Conservation (phyloP, 441 rosid species). For the Croton setiger region DNA sequence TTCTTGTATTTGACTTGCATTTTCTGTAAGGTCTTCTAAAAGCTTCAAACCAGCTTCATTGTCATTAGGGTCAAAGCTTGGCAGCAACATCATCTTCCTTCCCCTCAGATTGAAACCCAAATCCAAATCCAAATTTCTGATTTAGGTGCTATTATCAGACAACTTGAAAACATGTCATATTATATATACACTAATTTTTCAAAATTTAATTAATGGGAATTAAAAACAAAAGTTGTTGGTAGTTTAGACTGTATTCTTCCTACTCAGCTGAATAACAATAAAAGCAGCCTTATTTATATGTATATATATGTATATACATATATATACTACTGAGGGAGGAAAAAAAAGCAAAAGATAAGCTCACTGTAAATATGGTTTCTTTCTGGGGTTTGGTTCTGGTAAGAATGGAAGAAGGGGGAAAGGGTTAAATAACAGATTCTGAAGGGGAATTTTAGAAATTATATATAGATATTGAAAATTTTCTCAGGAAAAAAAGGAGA, state of each 20-base stretch:
- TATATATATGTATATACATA: no score
- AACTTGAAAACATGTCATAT: slow-evolving; percentile 23
- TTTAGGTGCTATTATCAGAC: neutral
- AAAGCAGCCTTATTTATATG: neutral
- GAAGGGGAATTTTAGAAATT: slow-evolving; percentile 34
- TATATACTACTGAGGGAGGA: no score
- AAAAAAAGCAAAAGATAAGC: no score
- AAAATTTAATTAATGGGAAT: neutral
- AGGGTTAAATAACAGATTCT: slow-evolving; percentile 51
- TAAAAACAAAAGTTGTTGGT: neutral
- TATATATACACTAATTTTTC: neutral
- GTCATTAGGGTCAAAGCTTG: slow-evolving; percentile 63
- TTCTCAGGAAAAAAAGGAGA: slow-evolving; percentile 6
- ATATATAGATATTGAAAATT: slow-evolving; percentile 6
- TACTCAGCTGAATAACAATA: slow-evolving; percentile 9
- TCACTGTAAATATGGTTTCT: no score
- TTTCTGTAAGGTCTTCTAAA: slow-evolving; percentile 62
- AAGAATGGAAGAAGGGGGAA: slow-evolving; percentile 35
- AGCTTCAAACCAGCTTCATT: slow-evolving; percentile 59
- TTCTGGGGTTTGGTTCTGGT: no score
- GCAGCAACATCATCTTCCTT: slow-evolving; percentile 46
- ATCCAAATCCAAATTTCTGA: slow-evolving; percentile 10
- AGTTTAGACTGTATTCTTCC: slow-evolving; percentile 3
- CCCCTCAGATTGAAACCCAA: no score
- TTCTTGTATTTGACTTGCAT: slow-evolving; percentile 52